A percentile compares a stretch with the other conserved stretches of the same genome.
Evolutionary conservation across 1,284 basidiomycete species (phyloP).

Genomic region (Termitomyces sp.): DNA sequence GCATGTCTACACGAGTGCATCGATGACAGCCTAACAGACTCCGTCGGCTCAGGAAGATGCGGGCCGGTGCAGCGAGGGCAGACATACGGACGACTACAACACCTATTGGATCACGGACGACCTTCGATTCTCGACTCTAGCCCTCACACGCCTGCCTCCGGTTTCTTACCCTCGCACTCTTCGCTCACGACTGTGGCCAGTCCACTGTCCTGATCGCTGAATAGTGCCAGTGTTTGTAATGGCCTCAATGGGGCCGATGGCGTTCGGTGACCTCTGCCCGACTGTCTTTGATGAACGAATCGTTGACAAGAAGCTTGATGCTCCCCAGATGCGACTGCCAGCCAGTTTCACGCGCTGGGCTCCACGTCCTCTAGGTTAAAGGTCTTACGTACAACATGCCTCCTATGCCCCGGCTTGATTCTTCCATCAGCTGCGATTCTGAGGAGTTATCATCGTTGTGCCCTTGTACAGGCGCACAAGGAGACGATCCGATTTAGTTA

Average conservation of each 20-base stretch:
- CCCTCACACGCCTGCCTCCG: conserved; percentile 7
- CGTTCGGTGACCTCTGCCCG: conserved; percentile 12
- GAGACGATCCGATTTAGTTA: conserved; percentile 13
- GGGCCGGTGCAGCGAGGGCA: conserved; percentile 25
- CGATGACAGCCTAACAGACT: conserved; percentile 14
- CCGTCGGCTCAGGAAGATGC: conserved; percentile 19
- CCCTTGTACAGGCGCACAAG: conserved; percentile 17
- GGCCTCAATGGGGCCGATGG: conserved; percentile 6
- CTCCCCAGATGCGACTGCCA: conserved; percentile 19
- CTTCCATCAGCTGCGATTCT: conserved; percentile 15
- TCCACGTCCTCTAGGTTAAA: conserved; percentile 11
- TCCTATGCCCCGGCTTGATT: conserved; percentile 18
- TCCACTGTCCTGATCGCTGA: conserved; percentile 15
- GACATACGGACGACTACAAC: conserved; percentile 20
- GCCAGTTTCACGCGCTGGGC: conserved; percentile 12
- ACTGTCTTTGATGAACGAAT: conserved; percentile 16
- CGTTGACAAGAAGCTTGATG: conserved; percentile 24
- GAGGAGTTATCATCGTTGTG: conserved; percentile 17
- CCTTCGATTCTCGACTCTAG: conserved; percentile 6
- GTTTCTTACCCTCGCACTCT: conserved; percentile 17
- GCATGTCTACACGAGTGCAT: conserved; percentile 19
- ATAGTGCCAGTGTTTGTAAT: conserved; percentile 11
- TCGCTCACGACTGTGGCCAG: conserved; percentile 20
- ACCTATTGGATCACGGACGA: conserved; percentile 14
- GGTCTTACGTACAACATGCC: conserved; percentile 20